Evolutionary conservation across 805 yeast genomes (phyloP), one percentile per base, ranked within the genome.

Genomic region (Teunomyces panamensis): DNA sequence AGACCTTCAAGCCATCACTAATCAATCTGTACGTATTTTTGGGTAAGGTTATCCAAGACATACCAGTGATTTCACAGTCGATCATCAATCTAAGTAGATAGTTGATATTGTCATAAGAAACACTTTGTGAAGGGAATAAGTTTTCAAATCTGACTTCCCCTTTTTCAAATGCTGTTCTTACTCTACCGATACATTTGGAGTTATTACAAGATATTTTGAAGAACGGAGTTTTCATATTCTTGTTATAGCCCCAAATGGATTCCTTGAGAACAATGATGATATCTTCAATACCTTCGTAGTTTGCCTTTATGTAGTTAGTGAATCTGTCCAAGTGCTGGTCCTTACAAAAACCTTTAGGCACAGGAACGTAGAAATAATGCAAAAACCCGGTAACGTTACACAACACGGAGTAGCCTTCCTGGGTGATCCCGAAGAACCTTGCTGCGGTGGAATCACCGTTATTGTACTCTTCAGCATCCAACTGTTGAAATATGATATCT

Each of bases 11-110:
- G 2, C 56, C 51, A 1, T 63, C 54, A 3, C 71, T 64, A 2
- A 81, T 74, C 52, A 83, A 43, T 1, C 61, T 57, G 64, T 91
- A 95, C 54, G 79, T 85, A 0, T 83, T 82, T 48, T 75, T 79
- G 0, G 98, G 97, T 24, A 92, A 75, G 0, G 96, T 87, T 26
- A 95, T 76, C 99, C 99, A 94, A 24, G 95, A 87, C 99, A 94
- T 94, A 34, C 99, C 95, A 0, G 92, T 86, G 51, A 92, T 89
- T 43, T 85, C 81, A 66, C 96, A 85, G 68, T 94, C 99, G 39
- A 94, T 81, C 94, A 94, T 89, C 67, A 91, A 73, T 57, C 99
- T 76, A 49, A 95, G 67, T 30, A 89, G 72, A 63, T 86, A 95
- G 47, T 90, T 89, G 51, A 94, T 84, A 63, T 94, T 94, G 67